These are phyloP conservation scores for Solanum chiquidenum DNA, from an alignment of 257 asterid genomes.

Conservation along the genomic window DNA sequence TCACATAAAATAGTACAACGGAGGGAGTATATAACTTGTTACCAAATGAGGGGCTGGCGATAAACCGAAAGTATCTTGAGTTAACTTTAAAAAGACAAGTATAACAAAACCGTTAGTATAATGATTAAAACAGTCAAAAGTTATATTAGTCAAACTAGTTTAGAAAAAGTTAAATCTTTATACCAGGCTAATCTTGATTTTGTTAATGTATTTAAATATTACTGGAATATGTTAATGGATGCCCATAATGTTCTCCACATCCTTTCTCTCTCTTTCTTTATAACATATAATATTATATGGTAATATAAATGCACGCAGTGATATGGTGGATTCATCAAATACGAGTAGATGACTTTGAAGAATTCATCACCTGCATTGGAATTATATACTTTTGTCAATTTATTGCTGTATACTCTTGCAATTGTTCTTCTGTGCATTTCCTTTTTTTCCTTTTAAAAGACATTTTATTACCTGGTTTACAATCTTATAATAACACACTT, in stretches of 20 bases:
- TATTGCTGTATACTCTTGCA: slow-evolving; percentile 1
- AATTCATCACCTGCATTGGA: slow-evolving; percentile 6
- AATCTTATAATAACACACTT: neutral
- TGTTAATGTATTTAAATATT: neutral
- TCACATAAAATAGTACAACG: neutral
- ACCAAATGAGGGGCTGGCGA: slow-evolving; percentile 10
- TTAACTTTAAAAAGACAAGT: neutral
- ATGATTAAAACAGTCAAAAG: neutral
- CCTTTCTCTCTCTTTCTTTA: neutral
- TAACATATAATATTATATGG: neutral
- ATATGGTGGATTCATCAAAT: neutral
- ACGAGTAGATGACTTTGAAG: neutral
- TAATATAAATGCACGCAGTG: slow-evolving; percentile 2
- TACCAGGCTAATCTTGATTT: slow-evolving; percentile 1
- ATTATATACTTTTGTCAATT: slow-evolving; percentile 9
- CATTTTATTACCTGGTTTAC: neutral
- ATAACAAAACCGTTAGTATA: neutral
- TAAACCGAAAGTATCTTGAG: neutral
- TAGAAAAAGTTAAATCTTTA: neutral
- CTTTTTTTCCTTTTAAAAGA: neutral
- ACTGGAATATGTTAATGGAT: neutral
- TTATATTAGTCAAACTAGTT: slow-evolving; percentile 15
- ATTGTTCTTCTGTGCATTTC: neutral
- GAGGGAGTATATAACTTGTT: neutral
- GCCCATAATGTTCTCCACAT: slow-evolving; percentile 19